Base-by-base conservation (phyloP, 306 rosid genomes). In the Notholithocarpus densiflorus region DNA sequence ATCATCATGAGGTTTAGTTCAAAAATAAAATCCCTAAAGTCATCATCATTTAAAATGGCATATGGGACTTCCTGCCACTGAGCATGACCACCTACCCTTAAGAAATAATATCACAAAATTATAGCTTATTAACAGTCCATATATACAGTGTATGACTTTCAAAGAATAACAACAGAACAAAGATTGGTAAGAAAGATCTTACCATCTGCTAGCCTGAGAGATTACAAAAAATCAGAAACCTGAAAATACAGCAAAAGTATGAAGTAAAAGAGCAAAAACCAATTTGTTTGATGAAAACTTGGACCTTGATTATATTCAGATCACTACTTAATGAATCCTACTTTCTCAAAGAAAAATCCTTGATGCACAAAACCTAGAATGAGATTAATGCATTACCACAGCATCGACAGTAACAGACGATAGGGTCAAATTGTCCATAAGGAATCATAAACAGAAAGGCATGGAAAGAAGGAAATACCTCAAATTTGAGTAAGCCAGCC, bases 371-470 rank as follows among this genome's bases (percentile, higher is more conserved):
- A 74, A 79, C 62, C 77, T 71, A 15, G 71, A 81, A 75, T 64
- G 53, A 81, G 77, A 80, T 83, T 45, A 77, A 62, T 13, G 75
- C 82, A 23, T 76, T 62, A 72, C 45, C 68, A 76, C 77, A 45
- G 31, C 77, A 77, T 75, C 71, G 48, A n/a, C 83, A 51, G 74
- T 68, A 79, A 56, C 78, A 71, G 83, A 29, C 71, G 79, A 84
- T n/a, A 62, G 29, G 53, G 52, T 29, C 55, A 20, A 83, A 57
- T 87, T 85, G 85, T 83, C 81, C 82, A 68, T 29, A 59, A 68
- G 60, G 75, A 82, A 86, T 73, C 59, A 71, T 70, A 80, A 75
- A 83, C 81, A 59, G 31, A 68, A 54, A 81, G 72, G 27, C 18
- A 77, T 9, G 15, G 65, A 81, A 74, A 56, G 72, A 72, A 40